These are phyloP conservation scores for Penicillium angulare DNA, from an alignment of 495 filamentous ascomycete species.

Conservation along the genomic window DNA sequence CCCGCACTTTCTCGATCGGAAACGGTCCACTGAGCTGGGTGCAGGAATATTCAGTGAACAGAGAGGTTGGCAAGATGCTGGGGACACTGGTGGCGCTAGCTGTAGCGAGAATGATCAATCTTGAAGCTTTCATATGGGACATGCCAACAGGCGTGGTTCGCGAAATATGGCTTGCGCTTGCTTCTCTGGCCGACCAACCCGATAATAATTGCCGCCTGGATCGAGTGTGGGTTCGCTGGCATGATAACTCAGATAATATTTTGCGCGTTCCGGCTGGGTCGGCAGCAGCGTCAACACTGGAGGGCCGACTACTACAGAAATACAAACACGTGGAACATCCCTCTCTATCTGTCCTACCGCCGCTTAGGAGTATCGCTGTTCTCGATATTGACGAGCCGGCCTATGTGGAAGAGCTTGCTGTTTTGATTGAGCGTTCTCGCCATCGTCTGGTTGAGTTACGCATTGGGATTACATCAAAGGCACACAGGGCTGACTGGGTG, in stretches of 20 bases:
- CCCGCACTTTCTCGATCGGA: slow-evolving; percentile 84
- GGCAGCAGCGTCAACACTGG: neutral
- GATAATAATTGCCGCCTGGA: slow-evolving; percentile 66
- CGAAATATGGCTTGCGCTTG: slow-evolving; percentile 82
- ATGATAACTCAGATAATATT: slow-evolving; percentile 66
- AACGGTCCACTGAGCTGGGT: slow-evolving; percentile 85
- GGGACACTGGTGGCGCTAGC: slow-evolving; percentile 87
- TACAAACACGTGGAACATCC: slow-evolving; percentile 72
- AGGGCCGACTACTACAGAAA: slow-evolving; percentile 27
- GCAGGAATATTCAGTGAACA: slow-evolving; percentile 81
- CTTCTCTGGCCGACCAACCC: slow-evolving; percentile 65
- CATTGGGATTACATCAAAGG: slow-evolving; percentile 70
- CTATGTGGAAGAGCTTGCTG: slow-evolving; percentile 86
- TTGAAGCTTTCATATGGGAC: slow-evolving; percentile 93
- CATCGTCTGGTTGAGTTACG: slow-evolving; percentile 69
- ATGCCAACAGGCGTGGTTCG: slow-evolving; percentile 90
- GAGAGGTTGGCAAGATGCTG: slow-evolving; percentile 91
- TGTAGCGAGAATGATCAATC: slow-evolving; percentile 79
- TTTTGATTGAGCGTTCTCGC: slow-evolving; percentile 73
- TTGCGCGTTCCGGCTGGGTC: slow-evolving; percentile 29
- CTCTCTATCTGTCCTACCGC: slow-evolving; percentile 79
- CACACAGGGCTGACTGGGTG: slow-evolving; percentile 55
- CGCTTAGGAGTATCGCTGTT: slow-evolving; percentile 76
- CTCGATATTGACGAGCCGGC: slow-evolving; percentile 85
- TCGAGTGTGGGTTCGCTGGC: slow-evolving; percentile 85